phyloP scores from a whole-genome alignment of 352 stramenopile species.

The Pythium periplocum region DNA sequence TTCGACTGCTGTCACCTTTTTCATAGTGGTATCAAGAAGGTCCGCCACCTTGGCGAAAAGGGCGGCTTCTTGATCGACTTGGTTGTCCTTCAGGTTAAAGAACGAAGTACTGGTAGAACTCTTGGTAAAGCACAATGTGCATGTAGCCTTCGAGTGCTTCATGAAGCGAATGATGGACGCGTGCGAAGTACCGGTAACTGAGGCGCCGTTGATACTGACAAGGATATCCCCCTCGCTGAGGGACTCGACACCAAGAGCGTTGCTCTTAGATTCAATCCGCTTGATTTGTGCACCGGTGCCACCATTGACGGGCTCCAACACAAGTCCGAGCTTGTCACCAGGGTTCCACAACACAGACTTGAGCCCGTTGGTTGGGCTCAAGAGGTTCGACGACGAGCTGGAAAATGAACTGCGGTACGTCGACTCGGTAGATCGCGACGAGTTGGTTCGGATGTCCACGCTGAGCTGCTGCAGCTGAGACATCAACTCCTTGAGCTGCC shows the following conservation, averaged over 20 bases:
- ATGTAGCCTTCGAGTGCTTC: constrained; percentile 73
- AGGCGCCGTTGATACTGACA: constrained; percentile 70
- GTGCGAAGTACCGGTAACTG: constrained; percentile 45
- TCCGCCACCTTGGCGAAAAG: constrained; percentile 65
- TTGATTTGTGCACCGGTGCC: constrained; percentile 59
- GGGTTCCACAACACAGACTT: constrained; percentile 75
- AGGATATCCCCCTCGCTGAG: constrained; percentile 58
- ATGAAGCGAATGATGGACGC: constrained; percentile 70
- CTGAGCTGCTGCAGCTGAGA: constrained; percentile 68
- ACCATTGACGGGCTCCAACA: constrained; percentile 41
- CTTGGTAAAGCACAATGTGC: constrained; percentile 65
- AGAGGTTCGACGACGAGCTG: constrained; percentile 35
- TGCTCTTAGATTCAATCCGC: constrained; percentile 54
- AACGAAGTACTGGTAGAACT: constrained; percentile 8
- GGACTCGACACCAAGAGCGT: constrained; percentile 62
- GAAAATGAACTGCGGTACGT: constrained; percentile 78
- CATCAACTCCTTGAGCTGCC: constrained; percentile 67
- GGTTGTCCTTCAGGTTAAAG: constrained; percentile 16
- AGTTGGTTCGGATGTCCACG: constrained; percentile 54
- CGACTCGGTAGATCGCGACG: constrained; percentile 34
- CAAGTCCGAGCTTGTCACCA: constrained; percentile 64
- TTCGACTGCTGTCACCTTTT: constrained; percentile 69
- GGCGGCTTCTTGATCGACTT: constrained; percentile 30
- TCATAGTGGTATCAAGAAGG: constrained; percentile 68
- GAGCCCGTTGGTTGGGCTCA: constrained; percentile 11